Conservation (phyloP, 2,329 filamentous ascomycete genomes). For the Fusarium sp. region DNA sequence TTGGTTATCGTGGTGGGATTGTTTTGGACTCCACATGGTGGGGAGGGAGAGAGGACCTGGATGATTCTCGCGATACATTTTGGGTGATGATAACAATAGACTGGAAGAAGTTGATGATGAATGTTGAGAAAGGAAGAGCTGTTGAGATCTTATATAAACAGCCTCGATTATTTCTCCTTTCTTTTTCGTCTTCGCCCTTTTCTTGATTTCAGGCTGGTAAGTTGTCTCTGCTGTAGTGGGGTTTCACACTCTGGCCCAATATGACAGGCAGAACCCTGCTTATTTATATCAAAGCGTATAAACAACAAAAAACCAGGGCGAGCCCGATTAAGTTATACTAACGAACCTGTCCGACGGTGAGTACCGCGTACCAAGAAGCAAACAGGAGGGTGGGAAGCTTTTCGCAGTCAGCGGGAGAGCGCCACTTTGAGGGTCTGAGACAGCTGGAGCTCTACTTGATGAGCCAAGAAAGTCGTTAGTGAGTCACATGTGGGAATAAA, state of each 20-base stretch:
- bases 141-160: constrained; percentile 16
- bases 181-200: constrained; percentile 6
- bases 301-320: background rate
- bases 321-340: background rate
- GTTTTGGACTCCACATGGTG: constrained; percentile 37
- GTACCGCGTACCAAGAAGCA: background rate
- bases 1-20: constrained; percentile 15
- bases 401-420: constrained; percentile 27
- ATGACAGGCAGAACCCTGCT: constrained; percentile 35
- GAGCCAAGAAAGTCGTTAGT: constrained; percentile 1
- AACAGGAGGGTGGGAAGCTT: constrained; percentile 3
- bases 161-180: background rate
- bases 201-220: constrained; percentile 35
- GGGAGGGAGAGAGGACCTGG: constrained; percentile 38
- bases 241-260: constrained; percentile 11
- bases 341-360: constrained; percentile 21
- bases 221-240: constrained; percentile 44
- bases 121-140: background rate
- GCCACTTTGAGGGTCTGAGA: constrained; percentile 24
- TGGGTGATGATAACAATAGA: background rate
- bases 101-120: background rate
- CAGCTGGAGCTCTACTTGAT: background rate
- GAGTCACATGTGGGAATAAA: constrained; percentile 36
- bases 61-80: constrained; percentile 42
- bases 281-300: constrained; percentile 16